Conservation (phyloP, 768 basidiomycete species). For the Holtermanniella nyarrowii region DNA sequence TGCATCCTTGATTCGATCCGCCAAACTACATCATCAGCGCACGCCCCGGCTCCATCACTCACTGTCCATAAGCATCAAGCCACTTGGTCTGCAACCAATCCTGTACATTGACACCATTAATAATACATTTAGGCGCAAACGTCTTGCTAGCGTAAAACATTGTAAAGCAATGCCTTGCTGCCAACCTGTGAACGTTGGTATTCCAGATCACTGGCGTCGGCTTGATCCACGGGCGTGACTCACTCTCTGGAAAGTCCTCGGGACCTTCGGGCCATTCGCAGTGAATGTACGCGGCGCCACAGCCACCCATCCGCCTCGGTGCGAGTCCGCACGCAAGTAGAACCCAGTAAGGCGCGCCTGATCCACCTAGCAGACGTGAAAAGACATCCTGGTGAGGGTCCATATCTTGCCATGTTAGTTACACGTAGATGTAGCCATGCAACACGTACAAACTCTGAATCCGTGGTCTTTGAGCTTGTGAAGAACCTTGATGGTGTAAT, state of each 20-base stretch:
- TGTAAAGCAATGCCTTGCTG: conserved; percentile 81
- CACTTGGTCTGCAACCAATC: conserved; percentile 72
- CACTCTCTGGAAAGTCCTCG: conserved; percentile 28
- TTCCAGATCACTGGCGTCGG: conserved; percentile 75
- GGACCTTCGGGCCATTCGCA: background rate
- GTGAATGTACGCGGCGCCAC: background rate
- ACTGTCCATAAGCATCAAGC: conserved; percentile 59
- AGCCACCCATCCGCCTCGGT: conserved; percentile 45
- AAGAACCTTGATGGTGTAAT: conserved; percentile 79
- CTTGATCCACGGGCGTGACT: conserved; percentile 35
- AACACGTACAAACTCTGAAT: conserved; percentile 50
- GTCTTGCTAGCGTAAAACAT: conserved; percentile 85
- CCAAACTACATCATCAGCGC: conserved; percentile 43
- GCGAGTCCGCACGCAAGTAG: conserved; percentile 77
- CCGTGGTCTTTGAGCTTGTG: conserved; percentile 84
- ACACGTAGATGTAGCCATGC: background rate
- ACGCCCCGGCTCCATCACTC: conserved; percentile 7
- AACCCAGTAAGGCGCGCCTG: conserved; percentile 92
- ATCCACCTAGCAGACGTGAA: conserved; percentile 90
- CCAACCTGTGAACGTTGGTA: conserved; percentile 82
- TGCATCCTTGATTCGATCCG: conserved; percentile 61
- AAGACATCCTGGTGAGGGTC: conserved; percentile 97
- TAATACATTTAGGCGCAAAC: conserved; percentile 80
- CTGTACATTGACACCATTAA: conserved; percentile 87
- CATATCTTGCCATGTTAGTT: conserved; percentile 52